Conservation (phyloP, 805 yeast genomes). For the Isabelozyma gotoi region DNA sequence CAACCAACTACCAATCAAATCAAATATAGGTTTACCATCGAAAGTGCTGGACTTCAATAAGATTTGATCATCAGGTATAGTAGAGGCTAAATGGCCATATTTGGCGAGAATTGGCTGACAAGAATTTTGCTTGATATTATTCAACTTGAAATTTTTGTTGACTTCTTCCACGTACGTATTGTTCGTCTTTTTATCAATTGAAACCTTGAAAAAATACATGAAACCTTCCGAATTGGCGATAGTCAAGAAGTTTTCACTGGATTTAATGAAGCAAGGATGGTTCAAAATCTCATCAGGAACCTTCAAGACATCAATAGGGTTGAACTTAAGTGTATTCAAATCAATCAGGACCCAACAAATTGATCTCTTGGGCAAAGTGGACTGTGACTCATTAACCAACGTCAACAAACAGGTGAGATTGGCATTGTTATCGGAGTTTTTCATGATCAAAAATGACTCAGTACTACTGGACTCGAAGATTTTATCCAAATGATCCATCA, state of each 20-base stretch:
- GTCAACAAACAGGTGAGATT: background rate
- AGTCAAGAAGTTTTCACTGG: constrained; percentile 18
- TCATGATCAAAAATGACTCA: background rate
- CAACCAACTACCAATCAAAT: constrained; percentile 50
- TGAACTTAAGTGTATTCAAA: background rate
- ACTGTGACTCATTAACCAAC: background rate
- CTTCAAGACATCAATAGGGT: background rate
- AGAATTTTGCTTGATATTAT: constrained; percentile 17
- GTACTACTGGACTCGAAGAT: background rate
- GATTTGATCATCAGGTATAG: constrained; percentile 17
- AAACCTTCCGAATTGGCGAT: constrained; percentile 22
- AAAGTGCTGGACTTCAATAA: constrained; percentile 29
- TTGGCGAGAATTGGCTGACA: constrained; percentile 18
- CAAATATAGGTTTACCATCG: constrained; percentile 45
- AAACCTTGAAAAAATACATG: constrained; percentile 12
- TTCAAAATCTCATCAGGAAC: background rate
- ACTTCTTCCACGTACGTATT: background rate
- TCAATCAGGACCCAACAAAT: background rate
- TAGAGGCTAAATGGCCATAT: constrained; percentile 4
- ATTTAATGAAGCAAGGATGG: constrained; percentile 14
- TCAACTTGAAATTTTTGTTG: constrained; percentile 16
- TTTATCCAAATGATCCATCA: background rate
- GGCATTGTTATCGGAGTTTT: background rate
- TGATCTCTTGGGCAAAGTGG: background rate
- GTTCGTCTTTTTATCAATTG: background rate